Conservation (phyloP, 169 alveolate species). For the Eimeria necatrix region DNA sequence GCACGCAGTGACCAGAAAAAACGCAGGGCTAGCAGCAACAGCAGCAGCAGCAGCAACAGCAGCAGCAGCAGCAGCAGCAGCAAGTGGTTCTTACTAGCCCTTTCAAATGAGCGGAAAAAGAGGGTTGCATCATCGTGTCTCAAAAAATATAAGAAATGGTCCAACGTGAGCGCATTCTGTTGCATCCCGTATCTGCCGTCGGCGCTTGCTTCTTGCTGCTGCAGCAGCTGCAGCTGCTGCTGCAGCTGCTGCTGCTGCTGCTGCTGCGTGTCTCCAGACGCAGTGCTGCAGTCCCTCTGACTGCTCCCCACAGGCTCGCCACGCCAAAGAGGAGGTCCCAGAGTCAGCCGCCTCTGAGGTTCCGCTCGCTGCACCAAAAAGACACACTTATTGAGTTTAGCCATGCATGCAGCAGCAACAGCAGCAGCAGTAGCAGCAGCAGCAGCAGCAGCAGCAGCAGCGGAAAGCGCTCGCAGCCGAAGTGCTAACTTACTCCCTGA, state of each 20-base stretch:
- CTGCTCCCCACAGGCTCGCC: not conserved
- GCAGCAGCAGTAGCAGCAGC: constrained; percentile 31
- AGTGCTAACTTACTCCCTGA: not conserved
- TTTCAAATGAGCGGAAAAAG: constrained; percentile 7
- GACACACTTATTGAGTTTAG: no score
- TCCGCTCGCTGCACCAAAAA: not conserved
- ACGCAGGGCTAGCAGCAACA: not conserved
- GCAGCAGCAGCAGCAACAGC: not conserved
- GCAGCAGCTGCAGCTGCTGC: not conserved
- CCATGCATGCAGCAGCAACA: not conserved
- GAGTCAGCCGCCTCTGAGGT: not conserved
- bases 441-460: not conserved
- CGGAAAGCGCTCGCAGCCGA: not conserved
- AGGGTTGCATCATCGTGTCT: constrained; percentile 28
- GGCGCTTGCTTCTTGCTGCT: not conserved
- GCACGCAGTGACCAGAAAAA: not conserved
- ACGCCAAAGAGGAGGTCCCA: not conserved
- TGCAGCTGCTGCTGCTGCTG: constrained; percentile 26
- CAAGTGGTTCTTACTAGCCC: constrained; percentile 13
- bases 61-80: constrained; percentile 1
- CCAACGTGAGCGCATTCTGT: not conserved
- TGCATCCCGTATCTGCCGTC: no score
- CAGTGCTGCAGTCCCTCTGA: not conserved
- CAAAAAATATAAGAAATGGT: not conserved
- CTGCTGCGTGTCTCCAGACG: not conserved